A percentile compares a stretch with the other conserved stretches of the same genome.
These are phyloP conservation scores for Suhomyces coccinellae DNA, from an alignment of 1,139 yeast genomes.

Conservation along the genomic window DNA sequence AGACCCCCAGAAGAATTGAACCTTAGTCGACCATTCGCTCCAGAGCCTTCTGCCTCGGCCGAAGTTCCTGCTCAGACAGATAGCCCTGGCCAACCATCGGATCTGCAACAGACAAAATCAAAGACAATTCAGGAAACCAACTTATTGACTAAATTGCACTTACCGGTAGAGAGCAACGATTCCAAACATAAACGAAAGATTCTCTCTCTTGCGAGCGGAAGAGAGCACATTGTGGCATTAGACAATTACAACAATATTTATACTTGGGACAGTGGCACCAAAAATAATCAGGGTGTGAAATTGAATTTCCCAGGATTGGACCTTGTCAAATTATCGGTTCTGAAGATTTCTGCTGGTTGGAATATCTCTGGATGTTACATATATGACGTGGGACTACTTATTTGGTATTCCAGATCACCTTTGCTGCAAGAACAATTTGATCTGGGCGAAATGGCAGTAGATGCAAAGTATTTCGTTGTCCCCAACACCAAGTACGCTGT, in stretches of 20 bases:
- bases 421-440: slow-evolving; percentile 26
- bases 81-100: neutral
- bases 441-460: slow-evolving; percentile 17
- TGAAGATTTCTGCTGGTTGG: slow-evolving; percentile 72
- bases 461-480: slow-evolving; percentile 43
- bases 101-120: neutral
- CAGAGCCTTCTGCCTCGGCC: neutral
- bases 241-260: slow-evolving; percentile 53
- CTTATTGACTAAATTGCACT: slow-evolving; percentile 29
- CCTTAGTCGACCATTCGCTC: neutral
- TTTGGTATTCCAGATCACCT: slow-evolving; percentile 55
- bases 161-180: slow-evolving; percentile 23
- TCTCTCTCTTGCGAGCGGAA: slow-evolving; percentile 59
- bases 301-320: slow-evolving; percentile 38
- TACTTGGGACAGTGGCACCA: slow-evolving; percentile 62
- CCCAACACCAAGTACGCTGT: slow-evolving; percentile 43
- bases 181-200: slow-evolving; percentile 26
- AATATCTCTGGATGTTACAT: slow-evolving; percentile 54
- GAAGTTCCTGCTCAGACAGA: neutral
- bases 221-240: slow-evolving; percentile 65
- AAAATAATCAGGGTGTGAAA: slow-evolving; percentile 46
- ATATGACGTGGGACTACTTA: slow-evolving; percentile 53
- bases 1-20: slow-evolving; percentile 9
- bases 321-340: slow-evolving; percentile 20
- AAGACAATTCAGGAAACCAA: slow-evolving; percentile 26